These are phyloP conservation scores for Penicillium sp. DNA, from an alignment of 2,329 filamentous ascomycete species.

Conservation along the genomic window DNA sequence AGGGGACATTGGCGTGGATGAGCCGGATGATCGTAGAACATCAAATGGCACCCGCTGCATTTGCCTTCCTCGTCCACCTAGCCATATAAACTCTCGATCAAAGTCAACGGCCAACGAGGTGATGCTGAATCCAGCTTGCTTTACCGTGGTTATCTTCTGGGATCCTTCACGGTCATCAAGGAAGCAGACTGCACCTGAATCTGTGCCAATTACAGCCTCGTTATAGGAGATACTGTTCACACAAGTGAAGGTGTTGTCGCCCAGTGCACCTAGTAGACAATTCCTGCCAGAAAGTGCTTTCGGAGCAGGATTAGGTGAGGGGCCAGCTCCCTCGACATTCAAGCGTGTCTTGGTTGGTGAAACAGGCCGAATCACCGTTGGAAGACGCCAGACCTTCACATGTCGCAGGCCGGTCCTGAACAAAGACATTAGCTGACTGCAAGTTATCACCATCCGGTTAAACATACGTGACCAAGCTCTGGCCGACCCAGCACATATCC, in stretches of 20 bases:
- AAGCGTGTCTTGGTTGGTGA: conserved; percentile 65
- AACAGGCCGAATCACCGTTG: conserved; percentile 55
- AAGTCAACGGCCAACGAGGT: conserved; percentile 62
- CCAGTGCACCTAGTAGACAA: conserved; percentile 74
- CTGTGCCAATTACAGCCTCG: conserved; percentile 79
- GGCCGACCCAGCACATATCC: conserved; percentile 88
- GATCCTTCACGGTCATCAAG: conserved; percentile 72
- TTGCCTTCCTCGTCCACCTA: conserved; percentile 66
- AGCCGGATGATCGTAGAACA: conserved; percentile 34
- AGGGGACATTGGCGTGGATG: conserved; percentile 24
- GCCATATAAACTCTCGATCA: conserved; percentile 57
- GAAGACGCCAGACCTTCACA: conserved; percentile 88
- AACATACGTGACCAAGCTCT: conserved; percentile 68
- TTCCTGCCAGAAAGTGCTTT: conserved; percentile 83
- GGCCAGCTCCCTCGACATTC: conserved; percentile 34
- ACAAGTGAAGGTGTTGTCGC: conserved; percentile 81
- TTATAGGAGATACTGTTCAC: conserved; percentile 68
- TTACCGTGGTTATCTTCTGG: conserved; percentile 66
- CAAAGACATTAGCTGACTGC: conserved; percentile 10
- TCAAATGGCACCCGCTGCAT: conserved; percentile 48
- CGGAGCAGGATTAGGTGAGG: conserved; percentile 47
- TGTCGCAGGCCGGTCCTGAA: conserved; percentile 74
- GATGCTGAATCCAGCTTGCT: conserved; percentile 65
- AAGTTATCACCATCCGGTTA: neutral
- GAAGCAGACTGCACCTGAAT: conserved; percentile 84